These are phyloP conservation scores for Tuber magnatum DNA, from an alignment of 495 filamentous ascomycete genomes.

Conservation along the genomic window DNA sequence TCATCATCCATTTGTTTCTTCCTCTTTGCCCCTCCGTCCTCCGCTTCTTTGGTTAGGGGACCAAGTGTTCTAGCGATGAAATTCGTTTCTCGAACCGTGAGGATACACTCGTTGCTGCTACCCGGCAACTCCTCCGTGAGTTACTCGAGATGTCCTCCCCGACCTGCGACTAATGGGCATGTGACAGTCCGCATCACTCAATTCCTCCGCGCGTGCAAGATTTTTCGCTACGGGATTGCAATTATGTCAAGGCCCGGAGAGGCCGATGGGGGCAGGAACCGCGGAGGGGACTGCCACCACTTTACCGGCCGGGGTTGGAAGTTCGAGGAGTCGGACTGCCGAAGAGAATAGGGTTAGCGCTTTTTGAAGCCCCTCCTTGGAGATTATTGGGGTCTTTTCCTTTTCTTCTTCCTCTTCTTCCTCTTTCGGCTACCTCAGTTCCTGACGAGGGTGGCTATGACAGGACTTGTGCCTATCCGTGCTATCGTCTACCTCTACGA, in stretches of 20 bases:
- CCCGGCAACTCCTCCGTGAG: background rate
- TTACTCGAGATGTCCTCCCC: background rate
- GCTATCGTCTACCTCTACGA: constrained; percentile 74
- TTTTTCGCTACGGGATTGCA: background rate
- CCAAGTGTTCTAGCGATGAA: background rate
- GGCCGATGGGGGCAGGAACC: background rate
- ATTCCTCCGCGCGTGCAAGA: background rate
- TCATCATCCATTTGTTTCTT: background rate
- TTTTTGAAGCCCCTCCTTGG: background rate
- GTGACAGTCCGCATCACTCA: background rate
- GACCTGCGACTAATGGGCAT: background rate
- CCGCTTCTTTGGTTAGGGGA: background rate
- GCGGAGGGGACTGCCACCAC: background rate
- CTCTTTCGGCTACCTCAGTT: background rate
- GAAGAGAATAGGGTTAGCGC: constrained; percentile 20
- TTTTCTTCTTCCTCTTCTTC: background rate
- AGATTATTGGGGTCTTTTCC: background rate
- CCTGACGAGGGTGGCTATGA: background rate
- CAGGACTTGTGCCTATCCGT: constrained; percentile 80
- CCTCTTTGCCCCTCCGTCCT: background rate
- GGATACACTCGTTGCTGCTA: constrained; percentile 5
- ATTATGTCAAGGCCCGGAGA: background rate
- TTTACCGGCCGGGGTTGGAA: background rate
- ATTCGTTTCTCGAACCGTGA: background rate
- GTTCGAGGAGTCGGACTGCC: background rate